phyloP scores from a whole-genome alignment of 2,329 filamentous ascomycete genomes.

The Aspergillus oerlinghausenensis region DNA sequence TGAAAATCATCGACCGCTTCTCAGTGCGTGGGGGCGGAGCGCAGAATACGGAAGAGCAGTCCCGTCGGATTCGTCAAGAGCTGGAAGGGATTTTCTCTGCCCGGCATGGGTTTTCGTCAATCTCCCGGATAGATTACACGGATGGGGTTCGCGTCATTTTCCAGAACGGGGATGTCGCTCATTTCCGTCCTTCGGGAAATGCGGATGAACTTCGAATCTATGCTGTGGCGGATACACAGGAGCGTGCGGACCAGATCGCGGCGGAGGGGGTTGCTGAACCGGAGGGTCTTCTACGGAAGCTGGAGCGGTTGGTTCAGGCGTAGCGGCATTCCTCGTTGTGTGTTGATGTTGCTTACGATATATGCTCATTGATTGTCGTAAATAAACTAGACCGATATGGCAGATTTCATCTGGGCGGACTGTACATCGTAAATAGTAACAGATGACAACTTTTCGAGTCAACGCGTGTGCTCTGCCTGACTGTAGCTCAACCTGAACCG shows the following conservation, averaged over 20 bases:
- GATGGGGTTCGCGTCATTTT: slow-evolving; percentile 31
- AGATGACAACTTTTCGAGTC: neutral
- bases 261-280: slow-evolving; percentile 23
- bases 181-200: slow-evolving; percentile 31
- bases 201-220: slow-evolving; percentile 33
- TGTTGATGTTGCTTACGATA: neutral
- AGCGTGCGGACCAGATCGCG: slow-evolving; percentile 27
- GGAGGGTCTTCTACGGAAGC: slow-evolving; percentile 22
- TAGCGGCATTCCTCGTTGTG: neutral
- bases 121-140: slow-evolving; percentile 26
- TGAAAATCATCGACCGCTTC: slow-evolving; percentile 27
- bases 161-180: slow-evolving; percentile 29
- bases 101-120: slow-evolving; percentile 20
- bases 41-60: slow-evolving; percentile 14
- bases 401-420: too few species aligned
- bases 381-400: neutral
- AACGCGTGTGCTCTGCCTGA: neutral
- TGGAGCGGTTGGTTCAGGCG: slow-evolving; percentile 15
- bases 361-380: neutral
- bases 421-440: too few species aligned
- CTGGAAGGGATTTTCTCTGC: slow-evolving; percentile 26
- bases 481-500: neutral
- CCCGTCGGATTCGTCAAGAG: slow-evolving; percentile 19
- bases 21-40: slow-evolving; percentile 19
- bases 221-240: slow-evolving; percentile 26